Evolutionary conservation across 2,329 filamentous ascomycete genomes (phyloP), one percentile per base, ranked within the genome.

Genomic region (Sclerotinia subarctica): DNA sequence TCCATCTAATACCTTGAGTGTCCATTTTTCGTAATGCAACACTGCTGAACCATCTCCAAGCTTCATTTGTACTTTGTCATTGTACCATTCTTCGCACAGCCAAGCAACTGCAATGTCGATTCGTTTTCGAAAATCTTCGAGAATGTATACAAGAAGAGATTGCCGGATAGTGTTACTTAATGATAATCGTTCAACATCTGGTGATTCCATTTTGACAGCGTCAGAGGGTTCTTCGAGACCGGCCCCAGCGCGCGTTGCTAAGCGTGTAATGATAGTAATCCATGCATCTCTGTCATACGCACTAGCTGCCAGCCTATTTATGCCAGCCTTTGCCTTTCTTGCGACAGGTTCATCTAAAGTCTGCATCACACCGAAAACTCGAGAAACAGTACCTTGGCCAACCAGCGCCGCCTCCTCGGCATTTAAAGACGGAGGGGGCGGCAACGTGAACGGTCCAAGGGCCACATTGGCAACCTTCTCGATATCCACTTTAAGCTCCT

Each of bases 21-120:
- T 88, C 85, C 91, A 96, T 75, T 87, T 87, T 69, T 93, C 88
- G 78, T 97, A 97, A 78, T 95, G 86, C 46, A 85, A 76, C 3
- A 85, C 82, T 10, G 84, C 83, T 29, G 59, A 57, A 52, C 84
- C 81, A 15, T 78, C 77, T 59, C 76, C 79, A 63, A 77, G 73
- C 69, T 80, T 81, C 54, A 73, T 79, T 67, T 84, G 80, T 44
- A 93, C 79, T 54, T 83, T 88, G 78, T 98, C 94, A 74, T 94
- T 96, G 79, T 97, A 98, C 94, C 95, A 99, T 80, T 99, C 95
- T 78, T 99, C 95, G 74, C 90, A 96, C 21, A 99, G 84, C 95
- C 95, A 99, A 10, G 90, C 89, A 64, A 98, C 93, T 1, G 93
- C 94, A 29, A 95, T 86, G 73, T 96, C 94, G 71, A 98, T 94